Evolutionary conservation across 2,329 filamentous ascomycete species (phyloP).

Genomic region (Epichloe glyceriae): DNA sequence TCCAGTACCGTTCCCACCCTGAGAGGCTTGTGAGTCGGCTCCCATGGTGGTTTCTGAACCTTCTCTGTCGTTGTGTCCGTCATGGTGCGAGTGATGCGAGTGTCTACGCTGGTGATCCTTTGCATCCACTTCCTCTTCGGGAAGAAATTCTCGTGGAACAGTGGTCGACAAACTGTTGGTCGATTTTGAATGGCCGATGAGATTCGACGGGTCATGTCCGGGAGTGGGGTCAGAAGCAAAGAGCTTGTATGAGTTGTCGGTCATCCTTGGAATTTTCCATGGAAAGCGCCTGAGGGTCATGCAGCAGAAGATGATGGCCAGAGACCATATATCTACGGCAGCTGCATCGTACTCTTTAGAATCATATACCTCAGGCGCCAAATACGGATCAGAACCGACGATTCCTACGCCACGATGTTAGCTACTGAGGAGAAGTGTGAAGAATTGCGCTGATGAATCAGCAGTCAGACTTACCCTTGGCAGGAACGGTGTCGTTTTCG

Average conservation of each 20-base stretch:
- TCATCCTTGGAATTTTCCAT: slow-evolving; percentile 86
- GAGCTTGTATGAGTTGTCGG: slow-evolving; percentile 89
- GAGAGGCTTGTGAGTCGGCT: slow-evolving; percentile 7
- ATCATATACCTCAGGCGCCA: slow-evolving; percentile 94
- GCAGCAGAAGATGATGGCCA: slow-evolving; percentile 97
- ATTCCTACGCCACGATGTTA: slow-evolving; percentile 30
- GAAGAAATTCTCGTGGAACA: slow-evolving; percentile 25
- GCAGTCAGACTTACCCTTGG: slow-evolving; percentile 20
- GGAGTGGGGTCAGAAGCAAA: slow-evolving; percentile 79
- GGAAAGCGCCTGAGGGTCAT: slow-evolving; percentile 93
- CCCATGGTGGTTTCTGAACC: slow-evolving; percentile 2
- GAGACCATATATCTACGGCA: slow-evolving; percentile 91
- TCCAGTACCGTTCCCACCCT: slow-evolving; percentile 8
- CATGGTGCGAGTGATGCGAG: slow-evolving; percentile 3
- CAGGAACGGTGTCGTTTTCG: slow-evolving; percentile 49
- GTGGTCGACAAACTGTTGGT: slow-evolving; percentile 29
- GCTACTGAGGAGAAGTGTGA: neutral
- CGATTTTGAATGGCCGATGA: slow-evolving; percentile 33
- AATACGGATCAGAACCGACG: slow-evolving; percentile 81
- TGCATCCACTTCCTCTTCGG: slow-evolving; percentile 20
- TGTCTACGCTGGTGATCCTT: slow-evolving; percentile 10
- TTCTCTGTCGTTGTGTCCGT: slow-evolving; percentile 1
- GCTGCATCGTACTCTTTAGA: slow-evolving; percentile 86
- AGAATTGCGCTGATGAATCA: neutral
- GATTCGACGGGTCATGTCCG: slow-evolving; percentile 46